phyloP scores from a whole-genome alignment of 768 basidiomycete genomes.

The Leccinum disarticulatum region DNA sequence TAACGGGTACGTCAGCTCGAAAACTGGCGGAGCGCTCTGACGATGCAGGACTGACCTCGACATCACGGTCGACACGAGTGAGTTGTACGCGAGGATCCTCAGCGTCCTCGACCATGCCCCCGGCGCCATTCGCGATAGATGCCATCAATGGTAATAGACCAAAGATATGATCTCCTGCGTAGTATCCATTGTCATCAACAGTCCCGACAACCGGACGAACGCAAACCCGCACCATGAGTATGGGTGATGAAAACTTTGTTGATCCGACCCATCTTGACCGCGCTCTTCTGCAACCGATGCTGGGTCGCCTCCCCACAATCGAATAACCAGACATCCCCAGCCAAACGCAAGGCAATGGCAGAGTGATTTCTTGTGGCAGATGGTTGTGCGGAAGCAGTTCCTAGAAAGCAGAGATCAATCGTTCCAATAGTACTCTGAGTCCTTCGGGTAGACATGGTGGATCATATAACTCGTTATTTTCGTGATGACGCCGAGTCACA shows the following conservation, averaged over 20 bases:
- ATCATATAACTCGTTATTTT: background rate
- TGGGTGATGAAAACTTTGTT: conserved; percentile 88
- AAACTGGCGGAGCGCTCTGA: background rate
- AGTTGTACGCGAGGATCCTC: conserved; percentile 56
- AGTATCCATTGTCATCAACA: conserved; percentile 1
- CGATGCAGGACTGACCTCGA: conserved; percentile 18
- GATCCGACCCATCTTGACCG: conserved; percentile 76
- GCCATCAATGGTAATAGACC: conserved; percentile 71
- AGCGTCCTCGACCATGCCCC: conserved; percentile 54
- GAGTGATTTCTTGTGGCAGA: conserved; percentile 80
- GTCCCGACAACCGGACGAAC: background rate
- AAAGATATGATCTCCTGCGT: conserved; percentile 79
- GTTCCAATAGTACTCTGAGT: conserved; percentile 22
- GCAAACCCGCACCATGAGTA: conserved; percentile 62
- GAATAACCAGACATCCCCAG: conserved; percentile 77
- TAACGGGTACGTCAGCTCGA: conserved; percentile 28
- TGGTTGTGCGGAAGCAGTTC: conserved; percentile 80
- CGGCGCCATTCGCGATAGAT: conserved; percentile 70
- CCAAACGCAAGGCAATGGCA: conserved; percentile 63
- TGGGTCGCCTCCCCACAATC: conserved; percentile 88
- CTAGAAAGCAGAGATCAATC: conserved; percentile 70
- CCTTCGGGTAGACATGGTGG: conserved; percentile 20
- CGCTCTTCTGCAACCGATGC: conserved; percentile 69
- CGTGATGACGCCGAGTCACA: too few relatives aligned
- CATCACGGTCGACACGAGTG: background rate